Conservation (phyloP, 2,329 filamentous ascomycete genomes). For the Cordyceps cateniannulata region DNA sequence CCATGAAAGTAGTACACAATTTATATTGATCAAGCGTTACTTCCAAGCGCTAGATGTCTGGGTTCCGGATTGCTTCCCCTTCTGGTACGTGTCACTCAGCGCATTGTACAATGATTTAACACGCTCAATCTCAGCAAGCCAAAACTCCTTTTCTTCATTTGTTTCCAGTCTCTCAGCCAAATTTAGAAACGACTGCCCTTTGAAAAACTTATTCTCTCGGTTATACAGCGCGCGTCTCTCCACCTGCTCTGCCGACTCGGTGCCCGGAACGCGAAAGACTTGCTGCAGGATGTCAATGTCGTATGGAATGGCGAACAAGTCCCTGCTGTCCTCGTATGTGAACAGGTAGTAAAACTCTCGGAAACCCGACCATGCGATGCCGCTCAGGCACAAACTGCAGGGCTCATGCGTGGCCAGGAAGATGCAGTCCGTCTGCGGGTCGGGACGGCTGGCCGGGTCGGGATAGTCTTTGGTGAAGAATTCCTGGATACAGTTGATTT, state of each 20-base stretch:
- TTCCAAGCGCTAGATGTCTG: slow-evolving; percentile 45
- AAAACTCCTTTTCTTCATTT: slow-evolving; percentile 25
- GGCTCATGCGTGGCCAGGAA: slow-evolving; percentile 56
- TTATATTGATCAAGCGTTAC: slow-evolving; percentile 16
- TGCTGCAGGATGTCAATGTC: slow-evolving; percentile 51
- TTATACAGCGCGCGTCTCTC: slow-evolving; percentile 43
- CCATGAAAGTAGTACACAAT: neutral
- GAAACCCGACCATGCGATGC: slow-evolving; percentile 53
- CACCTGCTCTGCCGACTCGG: slow-evolving; percentile 33
- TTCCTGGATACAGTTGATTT: slow-evolving; percentile 54
- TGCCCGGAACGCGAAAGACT: slow-evolving; percentile 44
- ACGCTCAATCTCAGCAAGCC: slow-evolving; percentile 35
- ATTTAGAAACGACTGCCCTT: slow-evolving; percentile 35
- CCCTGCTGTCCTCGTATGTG: slow-evolving; percentile 51
- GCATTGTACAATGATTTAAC: slow-evolving; percentile 43
- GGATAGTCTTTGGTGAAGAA: slow-evolving; percentile 40
- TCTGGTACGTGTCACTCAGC: slow-evolving; percentile 43
- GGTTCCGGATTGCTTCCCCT: slow-evolving; percentile 35
- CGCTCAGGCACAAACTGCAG: slow-evolving; percentile 51
- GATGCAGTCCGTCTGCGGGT: slow-evolving; percentile 40
- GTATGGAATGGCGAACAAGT: slow-evolving; percentile 49
- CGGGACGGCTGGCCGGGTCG: slow-evolving; percentile 30
- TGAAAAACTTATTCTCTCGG: slow-evolving; percentile 49
- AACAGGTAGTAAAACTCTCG: slow-evolving; percentile 51
- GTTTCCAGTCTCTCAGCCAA: slow-evolving; percentile 32